Percentiles rank a stretch among this genome's conserved stretches.
phyloP scores from a whole-genome alignment of 2,329 filamentous ascomycete genomes.

The Chrysosporium queenslandicum region DNA sequence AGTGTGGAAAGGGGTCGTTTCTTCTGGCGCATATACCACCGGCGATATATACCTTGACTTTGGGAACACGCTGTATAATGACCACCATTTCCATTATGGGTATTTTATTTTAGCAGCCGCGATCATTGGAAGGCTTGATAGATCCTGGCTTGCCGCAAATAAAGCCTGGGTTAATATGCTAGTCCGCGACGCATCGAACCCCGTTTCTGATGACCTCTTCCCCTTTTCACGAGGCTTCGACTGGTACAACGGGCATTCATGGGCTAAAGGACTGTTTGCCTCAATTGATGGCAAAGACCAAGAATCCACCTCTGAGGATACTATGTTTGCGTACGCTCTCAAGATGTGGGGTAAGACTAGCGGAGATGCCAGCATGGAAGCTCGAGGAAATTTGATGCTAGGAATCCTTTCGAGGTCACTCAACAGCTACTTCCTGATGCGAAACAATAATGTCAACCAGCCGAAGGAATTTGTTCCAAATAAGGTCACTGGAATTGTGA shows the following conservation, averaged over 20 bases:
- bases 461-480: slow-evolving; percentile 71
- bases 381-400: slow-evolving; percentile 74
- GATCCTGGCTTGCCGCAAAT: slow-evolving; percentile 62
- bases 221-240: slow-evolving; percentile 78
- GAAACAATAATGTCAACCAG: slow-evolving; percentile 57
- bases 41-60: slow-evolving; percentile 67
- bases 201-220: slow-evolving; percentile 63
- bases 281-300: slow-evolving; percentile 47
- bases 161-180: slow-evolving; percentile 72
- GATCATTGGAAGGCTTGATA: slow-evolving; percentile 69
- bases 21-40: slow-evolving; percentile 60
- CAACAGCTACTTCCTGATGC: slow-evolving; percentile 73
- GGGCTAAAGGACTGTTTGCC: slow-evolving; percentile 57
- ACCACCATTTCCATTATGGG: slow-evolving; percentile 58
- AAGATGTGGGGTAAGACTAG: slow-evolving; percentile 86
- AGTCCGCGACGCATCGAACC: slow-evolving; percentile 74
- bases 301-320: slow-evolving; percentile 84
- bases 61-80: slow-evolving; percentile 70
- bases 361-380: slow-evolving; percentile 69
- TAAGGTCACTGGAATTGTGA: slow-evolving; percentile 53
- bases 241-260: slow-evolving; percentile 90
- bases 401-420: slow-evolving; percentile 64
- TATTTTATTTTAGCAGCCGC: slow-evolving; percentile 86
- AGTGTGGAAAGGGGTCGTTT: slow-evolving; percentile 71
- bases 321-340: slow-evolving; percentile 73